A percentile compares a stretch with the other conserved stretches of the same genome.
Evolutionary conservation across 2,329 filamentous ascomycete species (phyloP).

Genomic region (Huntiella decipiens): DNA sequence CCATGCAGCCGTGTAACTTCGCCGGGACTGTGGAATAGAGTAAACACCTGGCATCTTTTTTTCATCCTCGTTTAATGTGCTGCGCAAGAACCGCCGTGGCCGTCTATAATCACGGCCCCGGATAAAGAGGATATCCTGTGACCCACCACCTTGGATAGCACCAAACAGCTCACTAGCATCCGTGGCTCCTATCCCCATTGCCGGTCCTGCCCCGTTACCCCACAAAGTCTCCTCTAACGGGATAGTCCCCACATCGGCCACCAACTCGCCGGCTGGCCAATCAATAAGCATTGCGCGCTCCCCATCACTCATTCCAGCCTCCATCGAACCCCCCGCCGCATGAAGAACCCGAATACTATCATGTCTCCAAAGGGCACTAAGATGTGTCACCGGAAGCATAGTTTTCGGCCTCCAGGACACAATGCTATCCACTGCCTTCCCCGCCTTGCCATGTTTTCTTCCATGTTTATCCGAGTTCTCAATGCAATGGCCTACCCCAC

Average conservation of each 20-base stretch:
- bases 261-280: no score
- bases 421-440: not conserved
- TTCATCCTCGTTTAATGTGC: not conserved
- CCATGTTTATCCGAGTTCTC: not conserved
- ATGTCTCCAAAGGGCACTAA: not conserved
- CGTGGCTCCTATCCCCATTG: conserved; percentile 56
- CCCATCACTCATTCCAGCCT: not conserved
- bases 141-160: conserved; percentile 68
- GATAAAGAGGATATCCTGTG: conserved; percentile 45
- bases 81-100: not conserved
- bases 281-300: no score
- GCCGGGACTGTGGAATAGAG: conserved; percentile 46
- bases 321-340: not conserved
- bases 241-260: no score
- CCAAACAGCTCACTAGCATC: conserved; percentile 77
- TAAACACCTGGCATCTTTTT: conserved; percentile 23
- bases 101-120: not conserved
- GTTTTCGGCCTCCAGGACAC: not conserved
- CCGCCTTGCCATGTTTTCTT: not conserved
- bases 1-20: conserved; percentile 68
- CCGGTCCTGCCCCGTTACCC: no score
- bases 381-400: not conserved
- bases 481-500: not conserved
- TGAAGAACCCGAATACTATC: not conserved
- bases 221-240: no score